These are phyloP conservation scores for Inga oerstediana DNA, from an alignment of 306 rosid species.

Conservation along the genomic window DNA sequence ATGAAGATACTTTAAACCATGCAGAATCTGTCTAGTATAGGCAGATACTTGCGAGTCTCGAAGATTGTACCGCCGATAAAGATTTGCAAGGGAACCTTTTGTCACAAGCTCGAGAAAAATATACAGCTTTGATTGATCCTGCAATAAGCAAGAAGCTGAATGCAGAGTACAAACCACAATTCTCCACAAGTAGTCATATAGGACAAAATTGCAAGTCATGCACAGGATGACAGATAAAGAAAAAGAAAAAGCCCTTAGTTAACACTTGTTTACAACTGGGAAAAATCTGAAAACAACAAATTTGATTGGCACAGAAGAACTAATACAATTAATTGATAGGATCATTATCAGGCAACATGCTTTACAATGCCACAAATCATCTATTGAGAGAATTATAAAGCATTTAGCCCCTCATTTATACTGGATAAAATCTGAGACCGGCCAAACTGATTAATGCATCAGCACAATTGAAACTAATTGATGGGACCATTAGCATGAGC, in stretches of 20 bases:
- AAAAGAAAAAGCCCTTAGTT: background rate
- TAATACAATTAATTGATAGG: background rate
- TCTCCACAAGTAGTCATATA: background rate
- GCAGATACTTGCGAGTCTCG: conserved; percentile 83
- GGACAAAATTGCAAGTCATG: background rate
- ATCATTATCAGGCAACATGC: background rate
- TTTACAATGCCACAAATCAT: background rate
- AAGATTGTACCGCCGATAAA: conserved; percentile 65
- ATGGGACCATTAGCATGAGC: background rate
- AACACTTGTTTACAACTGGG: background rate
- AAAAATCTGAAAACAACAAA: background rate
- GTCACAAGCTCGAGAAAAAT: conserved; percentile 92
- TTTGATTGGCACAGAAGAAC: background rate
- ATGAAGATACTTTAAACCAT: conserved; percentile 93
- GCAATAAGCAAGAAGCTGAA: conserved; percentile 42
- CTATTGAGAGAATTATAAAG: background rate
- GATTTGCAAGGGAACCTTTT: conserved; percentile 79
- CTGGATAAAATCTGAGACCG: background rate
- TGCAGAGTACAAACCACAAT: conserved; percentile 19
- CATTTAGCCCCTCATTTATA: background rate
- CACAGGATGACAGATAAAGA: background rate
- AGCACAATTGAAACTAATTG: background rate
- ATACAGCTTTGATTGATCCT: conserved; percentile 82
- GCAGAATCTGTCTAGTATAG: conserved; percentile 87
- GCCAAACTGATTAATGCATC: conserved; percentile 10